Evolutionary conservation across 83 land plant species (phyloP).

Genomic region (Thuja plicata): DNA sequence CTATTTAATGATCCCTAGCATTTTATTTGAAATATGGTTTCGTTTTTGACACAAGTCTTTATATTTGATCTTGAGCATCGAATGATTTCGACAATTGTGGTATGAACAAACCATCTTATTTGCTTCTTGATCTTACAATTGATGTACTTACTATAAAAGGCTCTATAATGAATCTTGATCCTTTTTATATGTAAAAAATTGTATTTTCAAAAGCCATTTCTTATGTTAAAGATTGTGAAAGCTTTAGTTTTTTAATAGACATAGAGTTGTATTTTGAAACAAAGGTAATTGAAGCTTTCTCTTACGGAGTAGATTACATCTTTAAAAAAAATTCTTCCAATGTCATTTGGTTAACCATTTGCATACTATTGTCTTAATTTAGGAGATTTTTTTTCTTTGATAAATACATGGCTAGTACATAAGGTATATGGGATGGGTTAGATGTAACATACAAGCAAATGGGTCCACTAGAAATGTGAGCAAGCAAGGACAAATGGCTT

Average conservation of each 20-base stretch:
- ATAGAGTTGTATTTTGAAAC: background rate
- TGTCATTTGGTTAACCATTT: background rate
- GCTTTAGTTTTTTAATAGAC: background rate
- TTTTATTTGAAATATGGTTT: background rate
- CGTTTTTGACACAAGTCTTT: background rate
- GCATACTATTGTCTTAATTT: background rate
- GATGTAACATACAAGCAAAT: background rate
- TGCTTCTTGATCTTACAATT: background rate
- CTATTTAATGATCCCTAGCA: background rate
- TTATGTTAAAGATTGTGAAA: too few species aligned
- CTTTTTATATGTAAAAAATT: too few species aligned
- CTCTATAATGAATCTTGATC: background rate
- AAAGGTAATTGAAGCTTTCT: background rate
- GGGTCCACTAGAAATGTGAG: background rate
- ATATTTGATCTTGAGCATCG: background rate
- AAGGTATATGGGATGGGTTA: background rate
- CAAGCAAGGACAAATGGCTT: too few species aligned
- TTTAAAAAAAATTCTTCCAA: too few species aligned
- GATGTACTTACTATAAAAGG: background rate
- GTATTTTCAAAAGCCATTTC: too few species aligned
- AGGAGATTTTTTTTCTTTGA: background rate
- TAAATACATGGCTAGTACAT: background rate
- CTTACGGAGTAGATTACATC: too few species aligned
- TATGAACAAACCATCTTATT: background rate
- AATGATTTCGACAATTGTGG: background rate